A percentile compares a stretch with the other conserved stretches of the same genome.
Conservation (phyloP, 306 rosid genomes). For the Chamaecrista fasciculata region DNA sequence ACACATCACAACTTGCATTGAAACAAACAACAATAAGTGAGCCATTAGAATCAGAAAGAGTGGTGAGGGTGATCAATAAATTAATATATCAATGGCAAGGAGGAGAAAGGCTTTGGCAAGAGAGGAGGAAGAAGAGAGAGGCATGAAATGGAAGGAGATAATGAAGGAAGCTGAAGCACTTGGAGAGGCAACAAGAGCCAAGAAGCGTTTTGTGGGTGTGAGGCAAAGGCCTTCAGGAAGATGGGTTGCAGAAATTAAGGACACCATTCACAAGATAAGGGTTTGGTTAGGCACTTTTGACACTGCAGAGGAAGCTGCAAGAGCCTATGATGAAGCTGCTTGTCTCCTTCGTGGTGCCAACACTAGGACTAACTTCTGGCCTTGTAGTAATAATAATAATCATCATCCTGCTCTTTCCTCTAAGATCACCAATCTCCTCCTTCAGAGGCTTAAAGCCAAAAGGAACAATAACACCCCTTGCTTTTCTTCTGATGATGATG, state of each 20-base stretch:
- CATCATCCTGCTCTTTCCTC: slow-evolving; percentile 80
- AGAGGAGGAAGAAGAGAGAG: slow-evolving; percentile 53
- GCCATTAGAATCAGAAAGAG: too few relatives aligned
- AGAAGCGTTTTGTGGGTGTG: slow-evolving; percentile 81
- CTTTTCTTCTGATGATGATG: neutral
- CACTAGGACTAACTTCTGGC: slow-evolving; percentile 94
- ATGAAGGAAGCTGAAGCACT: slow-evolving; percentile 74
- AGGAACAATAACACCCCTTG: slow-evolving; percentile 54
- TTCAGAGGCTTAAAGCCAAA: slow-evolving; percentile 85
- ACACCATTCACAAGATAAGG: slow-evolving; percentile 87
- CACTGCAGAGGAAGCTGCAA: slow-evolving; percentile 96
- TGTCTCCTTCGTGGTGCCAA: slow-evolving; percentile 89
- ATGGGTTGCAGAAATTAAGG: slow-evolving; percentile 99
- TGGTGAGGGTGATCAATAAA: too few relatives aligned
- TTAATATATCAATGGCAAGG: slow-evolving; percentile 98
- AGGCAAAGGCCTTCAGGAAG: slow-evolving; percentile 92
- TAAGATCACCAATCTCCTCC: slow-evolving; percentile 84
- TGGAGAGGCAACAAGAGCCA: slow-evolving; percentile 54
- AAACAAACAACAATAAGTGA: slow-evolving; percentile 2
- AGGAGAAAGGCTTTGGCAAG: slow-evolving; percentile 60
- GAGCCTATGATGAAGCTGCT: slow-evolving; percentile 97
- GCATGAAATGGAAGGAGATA: slow-evolving; percentile 74
- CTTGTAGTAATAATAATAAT: too few relatives aligned
- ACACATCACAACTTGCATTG: slow-evolving; percentile 25
- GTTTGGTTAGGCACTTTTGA: slow-evolving; percentile 99